phyloP scores from a whole-genome alignment of 73 alveolate species.

The Diophrys sp. region DNA sequence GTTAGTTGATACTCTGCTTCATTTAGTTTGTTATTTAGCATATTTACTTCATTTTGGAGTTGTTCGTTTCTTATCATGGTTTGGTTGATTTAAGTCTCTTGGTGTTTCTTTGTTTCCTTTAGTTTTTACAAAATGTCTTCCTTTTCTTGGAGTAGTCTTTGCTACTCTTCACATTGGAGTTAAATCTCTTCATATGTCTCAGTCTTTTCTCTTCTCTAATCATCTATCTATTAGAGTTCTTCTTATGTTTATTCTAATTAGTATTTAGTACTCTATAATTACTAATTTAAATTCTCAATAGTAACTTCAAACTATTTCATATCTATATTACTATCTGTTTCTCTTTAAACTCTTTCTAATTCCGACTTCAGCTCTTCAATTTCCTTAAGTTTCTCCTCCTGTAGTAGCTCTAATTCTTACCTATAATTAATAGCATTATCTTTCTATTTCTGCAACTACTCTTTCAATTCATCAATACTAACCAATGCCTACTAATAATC shows the following conservation, averaged over 20 bases:
- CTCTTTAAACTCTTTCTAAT: background rate
- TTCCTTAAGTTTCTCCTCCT: background rate
- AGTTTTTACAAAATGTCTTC: background rate
- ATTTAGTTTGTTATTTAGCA: background rate
- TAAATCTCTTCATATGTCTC: background rate
- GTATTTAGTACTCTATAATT: background rate
- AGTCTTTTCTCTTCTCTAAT: background rate
- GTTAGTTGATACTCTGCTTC: background rate
- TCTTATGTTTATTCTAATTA: background rate
- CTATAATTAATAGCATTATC: background rate
- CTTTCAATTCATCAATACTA: no score
- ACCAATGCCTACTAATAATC: background rate
- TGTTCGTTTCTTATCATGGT: background rate
- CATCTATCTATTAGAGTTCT: background rate
- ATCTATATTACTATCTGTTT: background rate
- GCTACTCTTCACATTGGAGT: background rate
- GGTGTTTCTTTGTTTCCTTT: background rate
- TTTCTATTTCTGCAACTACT: background rate
- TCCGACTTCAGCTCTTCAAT: background rate
- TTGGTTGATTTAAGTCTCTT: background rate
- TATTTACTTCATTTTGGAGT: background rate
- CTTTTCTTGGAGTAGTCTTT: background rate
- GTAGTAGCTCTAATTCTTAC: no score
- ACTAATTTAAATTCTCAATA: background rate
- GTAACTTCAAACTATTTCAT: conserved; percentile 1